Conservation (phyloP, 2,329 filamentous ascomycete species). For the Fusarium temperatum region DNA sequence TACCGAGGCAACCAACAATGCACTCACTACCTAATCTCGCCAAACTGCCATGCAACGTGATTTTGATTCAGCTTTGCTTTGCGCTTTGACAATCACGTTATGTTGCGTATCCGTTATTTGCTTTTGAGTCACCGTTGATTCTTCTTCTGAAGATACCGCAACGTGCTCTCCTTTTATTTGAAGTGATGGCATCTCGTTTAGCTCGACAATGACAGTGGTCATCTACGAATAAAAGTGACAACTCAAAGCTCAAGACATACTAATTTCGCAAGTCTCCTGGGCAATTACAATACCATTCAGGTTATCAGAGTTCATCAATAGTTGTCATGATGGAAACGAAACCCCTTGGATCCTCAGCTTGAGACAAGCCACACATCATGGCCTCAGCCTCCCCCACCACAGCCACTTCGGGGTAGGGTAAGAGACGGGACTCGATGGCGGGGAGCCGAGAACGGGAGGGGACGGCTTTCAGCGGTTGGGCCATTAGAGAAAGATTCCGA, state of each 20-base stretch:
- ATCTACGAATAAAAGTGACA: not conserved
- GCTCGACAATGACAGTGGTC: not conserved
- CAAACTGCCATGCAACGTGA: conserved; percentile 32
- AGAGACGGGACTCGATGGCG: conserved; percentile 16
- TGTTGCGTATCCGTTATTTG: not conserved
- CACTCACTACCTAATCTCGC: conserved; percentile 21
- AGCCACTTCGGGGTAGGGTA: conserved; percentile 25
- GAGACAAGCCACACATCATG: conserved; percentile 21
- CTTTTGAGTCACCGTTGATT: not conserved
- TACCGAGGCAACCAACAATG: conserved; percentile 9
- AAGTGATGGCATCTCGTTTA: not conserved
- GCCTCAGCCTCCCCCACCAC: conserved; percentile 41
- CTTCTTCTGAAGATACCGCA: not conserved
- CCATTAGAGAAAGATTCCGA: conserved; percentile 23
- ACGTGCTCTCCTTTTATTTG: not conserved
- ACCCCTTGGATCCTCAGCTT: not conserved
- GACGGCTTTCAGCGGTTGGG: conserved; percentile 41
- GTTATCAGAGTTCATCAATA: not conserved
- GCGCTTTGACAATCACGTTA: conserved; percentile 11
- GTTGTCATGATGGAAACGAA: not conserved
- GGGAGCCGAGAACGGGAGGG: conserved; percentile 38
- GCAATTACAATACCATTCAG: not conserved
- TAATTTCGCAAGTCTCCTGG: not conserved
- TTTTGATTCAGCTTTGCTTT: conserved; percentile 9
- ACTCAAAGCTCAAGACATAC: not conserved